Conservation (phyloP, 2,329 filamentous ascomycete genomes). For the Pseudocercospora crystallina region DNA sequence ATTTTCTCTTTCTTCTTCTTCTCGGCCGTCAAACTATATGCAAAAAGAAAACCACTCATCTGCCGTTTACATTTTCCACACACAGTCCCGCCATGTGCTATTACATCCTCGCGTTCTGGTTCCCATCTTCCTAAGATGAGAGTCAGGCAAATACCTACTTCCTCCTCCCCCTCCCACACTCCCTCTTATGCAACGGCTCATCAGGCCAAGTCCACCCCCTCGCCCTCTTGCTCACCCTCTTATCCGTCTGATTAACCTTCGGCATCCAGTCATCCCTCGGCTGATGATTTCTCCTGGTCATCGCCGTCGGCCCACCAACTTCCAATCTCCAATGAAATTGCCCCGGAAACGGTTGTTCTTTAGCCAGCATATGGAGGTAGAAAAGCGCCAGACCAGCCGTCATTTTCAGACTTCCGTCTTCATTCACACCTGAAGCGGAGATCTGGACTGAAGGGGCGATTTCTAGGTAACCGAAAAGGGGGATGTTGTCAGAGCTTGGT, state of each 20-base stretch:
- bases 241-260: conserved; percentile 69
- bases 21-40: not conserved
- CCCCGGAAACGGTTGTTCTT: conserved; percentile 58
- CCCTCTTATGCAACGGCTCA: conserved; percentile 69
- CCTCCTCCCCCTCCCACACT: conserved; percentile 58
- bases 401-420: conserved; percentile 50
- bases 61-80: conserved; percentile 5
- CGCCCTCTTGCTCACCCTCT: conserved; percentile 70
- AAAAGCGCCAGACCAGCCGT: conserved; percentile 74
- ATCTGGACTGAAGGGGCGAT: conserved; percentile 60
- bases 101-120: conserved; percentile 10
- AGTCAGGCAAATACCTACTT: conserved; percentile 5
- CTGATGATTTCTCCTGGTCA: conserved; percentile 67
- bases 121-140: not conserved
- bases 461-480: conserved; percentile 88
- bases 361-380: conserved; percentile 72
- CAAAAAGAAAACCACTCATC: not conserved
- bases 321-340: conserved; percentile 66
- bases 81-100: conserved; percentile 21
- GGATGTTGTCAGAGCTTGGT: conserved; percentile 49
- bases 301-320: conserved; percentile 72
- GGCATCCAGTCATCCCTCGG: conserved; percentile 76
- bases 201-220: conserved; percentile 76
- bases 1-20: not conserved
- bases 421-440: conserved; percentile 34